Conservation (phyloP, 2,329 filamentous ascomycete genomes). For the Diaporthe humulicola region DNA sequence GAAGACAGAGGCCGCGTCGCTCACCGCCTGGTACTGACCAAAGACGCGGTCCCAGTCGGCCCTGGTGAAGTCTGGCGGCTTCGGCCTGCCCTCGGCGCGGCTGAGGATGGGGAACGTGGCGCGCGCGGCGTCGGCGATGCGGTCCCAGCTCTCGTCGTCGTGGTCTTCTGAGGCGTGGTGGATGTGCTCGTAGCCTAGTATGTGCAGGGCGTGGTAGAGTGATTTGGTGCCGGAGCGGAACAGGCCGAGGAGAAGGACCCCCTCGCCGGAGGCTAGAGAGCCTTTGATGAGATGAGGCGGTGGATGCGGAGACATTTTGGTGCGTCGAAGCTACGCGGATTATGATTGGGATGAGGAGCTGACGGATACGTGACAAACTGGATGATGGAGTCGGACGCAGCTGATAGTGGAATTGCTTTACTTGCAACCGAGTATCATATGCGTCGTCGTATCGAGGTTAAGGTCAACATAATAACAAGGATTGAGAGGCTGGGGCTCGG, state of each 20-base stretch:
- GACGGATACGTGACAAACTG: no score
- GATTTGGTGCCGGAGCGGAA: background rate
- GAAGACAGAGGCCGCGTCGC: constrained; percentile 56
- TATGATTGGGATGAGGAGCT: no score
- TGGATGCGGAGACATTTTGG: background rate
- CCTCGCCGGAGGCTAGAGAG: background rate
- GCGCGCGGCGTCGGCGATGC: background rate
- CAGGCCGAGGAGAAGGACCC: background rate
- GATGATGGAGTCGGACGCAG: no score
- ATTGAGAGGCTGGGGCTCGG: background rate
- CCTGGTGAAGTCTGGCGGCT: constrained; percentile 53
- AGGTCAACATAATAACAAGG: no score
- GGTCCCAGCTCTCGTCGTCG: constrained; percentile 4
- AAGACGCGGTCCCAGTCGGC: constrained; percentile 70
- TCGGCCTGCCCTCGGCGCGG: background rate
- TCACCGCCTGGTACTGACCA: constrained; percentile 41
- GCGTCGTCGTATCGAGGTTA: no score
- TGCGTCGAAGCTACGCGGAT: no score
- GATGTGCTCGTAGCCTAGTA: background rate
- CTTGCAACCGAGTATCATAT: no score
- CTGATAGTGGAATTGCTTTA: no score
- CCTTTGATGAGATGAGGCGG: background rate
- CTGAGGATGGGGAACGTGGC: background rate
- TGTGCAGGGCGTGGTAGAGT: background rate
- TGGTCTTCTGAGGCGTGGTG: constrained; percentile 11